Evolutionary conservation across 2,329 filamentous ascomycete genomes (phyloP).

Genomic region (Drechslerella coelobrocha): DNA sequence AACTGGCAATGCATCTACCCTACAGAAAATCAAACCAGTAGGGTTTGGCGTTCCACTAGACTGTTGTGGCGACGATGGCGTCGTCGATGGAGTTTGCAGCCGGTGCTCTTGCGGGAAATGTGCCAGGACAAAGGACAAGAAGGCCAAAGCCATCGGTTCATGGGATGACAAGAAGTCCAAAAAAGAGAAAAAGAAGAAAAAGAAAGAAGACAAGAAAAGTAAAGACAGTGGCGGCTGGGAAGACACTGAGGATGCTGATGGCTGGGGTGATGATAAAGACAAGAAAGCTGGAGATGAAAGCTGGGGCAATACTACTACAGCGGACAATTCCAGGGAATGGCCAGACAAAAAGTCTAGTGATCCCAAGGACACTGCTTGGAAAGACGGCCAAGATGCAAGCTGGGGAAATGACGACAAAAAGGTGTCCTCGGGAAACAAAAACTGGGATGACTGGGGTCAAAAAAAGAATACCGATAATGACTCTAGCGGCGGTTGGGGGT

Average conservation of each 20-base stretch:
- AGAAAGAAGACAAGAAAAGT: constrained; percentile 11
- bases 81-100: constrained; percentile 15
- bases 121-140: constrained; percentile 7
- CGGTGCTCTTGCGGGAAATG: constrained; percentile 19
- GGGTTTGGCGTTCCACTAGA: constrained; percentile 24
- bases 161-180: not conserved
- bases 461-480: not conserved
- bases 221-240: constrained; percentile 8
- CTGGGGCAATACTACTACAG: constrained; percentile 5
- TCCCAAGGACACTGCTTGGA: not conserved
- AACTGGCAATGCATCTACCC: constrained; percentile 12
- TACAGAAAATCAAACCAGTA: constrained; percentile 30
- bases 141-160: too few relatives aligned
- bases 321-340: constrained; percentile 5
- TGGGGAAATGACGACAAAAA: constrained; percentile 9
- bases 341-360: not conserved
- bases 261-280: constrained; percentile 14
- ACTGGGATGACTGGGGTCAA: constrained; percentile 7
- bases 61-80: constrained; percentile 32
- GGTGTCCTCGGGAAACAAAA: not conserved
- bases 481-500: constrained; percentile 10
- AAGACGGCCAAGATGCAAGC: not conserved
- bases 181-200: constrained; percentile 9
- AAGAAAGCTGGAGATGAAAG: not conserved
- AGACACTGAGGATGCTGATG: not conserved